These are phyloP conservation scores for Candida endomychidarum DNA, from an alignment of 805 yeast genomes.

Conservation along the genomic window DNA sequence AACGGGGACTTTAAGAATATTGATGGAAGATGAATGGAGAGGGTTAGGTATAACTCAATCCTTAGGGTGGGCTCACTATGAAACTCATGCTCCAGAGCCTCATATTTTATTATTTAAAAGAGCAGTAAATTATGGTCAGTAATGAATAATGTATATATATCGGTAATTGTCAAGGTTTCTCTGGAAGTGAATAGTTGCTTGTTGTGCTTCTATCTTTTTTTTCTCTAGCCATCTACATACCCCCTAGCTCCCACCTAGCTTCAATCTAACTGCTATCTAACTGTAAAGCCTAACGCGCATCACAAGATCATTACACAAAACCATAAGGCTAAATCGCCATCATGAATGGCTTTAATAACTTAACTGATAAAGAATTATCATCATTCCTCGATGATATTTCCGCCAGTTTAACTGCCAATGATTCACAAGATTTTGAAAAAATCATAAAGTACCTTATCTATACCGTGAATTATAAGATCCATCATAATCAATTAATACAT, in stretches of 20 bases:
- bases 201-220: too few relatives aligned
- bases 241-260: too few relatives aligned
- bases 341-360: slow-evolving; percentile 15
- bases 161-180: neutral
- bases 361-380: slow-evolving; percentile 27
- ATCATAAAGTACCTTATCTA: slow-evolving; percentile 30
- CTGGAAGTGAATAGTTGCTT: too few relatives aligned
- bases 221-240: too few relatives aligned
- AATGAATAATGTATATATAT: slow-evolving; percentile 10
- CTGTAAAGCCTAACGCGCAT: too few relatives aligned
- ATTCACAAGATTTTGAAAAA: slow-evolving; percentile 35
- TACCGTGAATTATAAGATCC: slow-evolving; percentile 8
- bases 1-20: slow-evolving; percentile 87
- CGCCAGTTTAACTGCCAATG: slow-evolving; percentile 28
- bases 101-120: slow-evolving; percentile 84
- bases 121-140: slow-evolving; percentile 55
- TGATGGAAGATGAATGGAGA: slow-evolving; percentile 97
- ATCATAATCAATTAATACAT: neutral
- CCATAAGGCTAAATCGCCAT: too few relatives aligned
- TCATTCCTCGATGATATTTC: slow-evolving; percentile 37
- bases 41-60: slow-evolving; percentile 97
- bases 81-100: slow-evolving; percentile 98
- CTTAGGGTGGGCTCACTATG: slow-evolving; percentile 97
- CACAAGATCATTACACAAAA: too few relatives aligned
- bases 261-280: too few relatives aligned